Evolutionary conservation across 805 yeast genomes (phyloP).

Genomic region (Clavispora vitiphila): DNA sequence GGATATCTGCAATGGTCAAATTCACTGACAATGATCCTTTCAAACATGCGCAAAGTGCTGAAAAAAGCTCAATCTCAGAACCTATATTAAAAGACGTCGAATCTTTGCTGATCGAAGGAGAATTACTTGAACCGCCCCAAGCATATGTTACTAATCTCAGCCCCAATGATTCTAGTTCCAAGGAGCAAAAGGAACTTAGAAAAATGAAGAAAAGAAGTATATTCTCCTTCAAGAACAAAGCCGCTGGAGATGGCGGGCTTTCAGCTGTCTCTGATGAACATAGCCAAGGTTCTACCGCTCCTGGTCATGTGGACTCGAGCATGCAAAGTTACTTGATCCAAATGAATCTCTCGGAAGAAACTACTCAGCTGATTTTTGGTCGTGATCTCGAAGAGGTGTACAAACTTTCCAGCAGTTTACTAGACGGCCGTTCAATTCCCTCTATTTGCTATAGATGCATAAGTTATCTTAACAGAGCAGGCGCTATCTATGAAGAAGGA

Average conservation of each 20-base stretch:
- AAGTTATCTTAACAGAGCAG: conserved; percentile 55
- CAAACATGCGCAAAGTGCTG: background rate
- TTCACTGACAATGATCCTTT: conserved; percentile 21
- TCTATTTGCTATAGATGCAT: conserved; percentile 73
- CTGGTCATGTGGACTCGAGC: background rate
- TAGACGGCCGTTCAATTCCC: conserved; percentile 53
- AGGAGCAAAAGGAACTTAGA: conserved; percentile 34
- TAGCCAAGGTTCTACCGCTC: background rate
- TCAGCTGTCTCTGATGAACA: background rate
- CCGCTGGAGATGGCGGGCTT: background rate
- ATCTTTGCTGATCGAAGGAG: background rate
- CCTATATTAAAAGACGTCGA: background rate
- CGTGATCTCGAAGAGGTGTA: conserved; percentile 51
- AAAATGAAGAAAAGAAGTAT: conserved; percentile 49
- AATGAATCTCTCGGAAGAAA: conserved; percentile 30
- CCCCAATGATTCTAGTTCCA: conserved; percentile 3
- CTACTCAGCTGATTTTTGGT: conserved; percentile 54
- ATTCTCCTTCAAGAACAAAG: conserved; percentile 48
- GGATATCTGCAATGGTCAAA: conserved; percentile 51
- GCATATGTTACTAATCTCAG: background rate
- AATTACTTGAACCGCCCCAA: background rate
- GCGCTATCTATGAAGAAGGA: conserved; percentile 85
- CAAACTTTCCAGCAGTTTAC: conserved; percentile 44
- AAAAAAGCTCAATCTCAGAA: background rate
- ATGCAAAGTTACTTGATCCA: conserved; percentile 28